Evolutionary conservation across 2,329 filamentous ascomycete species (phyloP).

Genomic region (Ophiocordyceps polyrhachis-furcata): DNA sequence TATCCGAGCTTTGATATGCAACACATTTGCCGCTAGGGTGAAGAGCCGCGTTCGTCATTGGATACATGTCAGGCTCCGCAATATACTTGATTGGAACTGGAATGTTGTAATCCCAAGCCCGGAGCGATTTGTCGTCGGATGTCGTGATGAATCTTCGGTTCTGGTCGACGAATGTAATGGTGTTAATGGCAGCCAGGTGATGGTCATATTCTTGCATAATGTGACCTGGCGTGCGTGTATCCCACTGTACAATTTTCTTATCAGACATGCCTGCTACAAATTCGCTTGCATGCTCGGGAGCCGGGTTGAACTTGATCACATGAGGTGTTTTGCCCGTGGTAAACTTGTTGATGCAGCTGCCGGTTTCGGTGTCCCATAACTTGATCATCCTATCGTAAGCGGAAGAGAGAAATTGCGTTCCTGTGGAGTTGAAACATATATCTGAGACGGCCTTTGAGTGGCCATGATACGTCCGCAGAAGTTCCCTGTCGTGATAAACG

Average conservation of each 20-base stretch:
- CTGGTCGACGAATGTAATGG: constrained; percentile 88
- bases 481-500: constrained; percentile 72
- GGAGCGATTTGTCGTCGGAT: constrained; percentile 86
- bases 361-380: constrained; percentile 95
- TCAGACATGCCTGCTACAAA: constrained; percentile 95
- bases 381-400: constrained; percentile 95
- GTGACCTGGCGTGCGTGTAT: constrained; percentile 58
- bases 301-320: constrained; percentile 83
- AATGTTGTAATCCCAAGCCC: constrained; percentile 97
- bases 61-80: constrained; percentile 94
- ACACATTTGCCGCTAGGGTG: constrained; percentile 91
- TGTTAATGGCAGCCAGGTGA: constrained; percentile 94
- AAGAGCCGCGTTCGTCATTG: constrained; percentile 66
- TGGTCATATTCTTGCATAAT: constrained; percentile 96
- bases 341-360: constrained; percentile 72
- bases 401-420: constrained; percentile 72
- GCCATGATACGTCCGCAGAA: constrained; percentile 79
- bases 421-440: constrained; percentile 66
- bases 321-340: constrained; percentile 90
- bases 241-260: constrained; percentile 97
- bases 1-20: constrained; percentile 83
- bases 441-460: constrained; percentile 84
- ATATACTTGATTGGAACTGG: constrained; percentile 98
- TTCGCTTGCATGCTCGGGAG: constrained; percentile 57
- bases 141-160: constrained; percentile 95